Evolutionary conservation across 1,284 basidiomycete genomes (phyloP), one percentile per base, ranked within the genome.

Genomic region (Rhizoctonia solani): DNA sequence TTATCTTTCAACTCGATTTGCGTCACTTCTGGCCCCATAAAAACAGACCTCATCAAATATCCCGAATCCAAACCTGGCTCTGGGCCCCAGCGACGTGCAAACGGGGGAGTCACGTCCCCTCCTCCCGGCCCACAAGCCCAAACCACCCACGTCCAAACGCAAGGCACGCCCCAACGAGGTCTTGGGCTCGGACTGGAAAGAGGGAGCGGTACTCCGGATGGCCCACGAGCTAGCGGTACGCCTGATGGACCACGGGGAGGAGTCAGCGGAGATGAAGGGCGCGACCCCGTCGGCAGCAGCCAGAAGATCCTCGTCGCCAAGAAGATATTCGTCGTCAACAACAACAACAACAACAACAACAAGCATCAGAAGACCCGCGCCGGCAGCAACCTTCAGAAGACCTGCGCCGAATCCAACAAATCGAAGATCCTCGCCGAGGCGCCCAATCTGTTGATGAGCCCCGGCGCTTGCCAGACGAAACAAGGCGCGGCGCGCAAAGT

Each of bases 41-140:
- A 21, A 68, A 19, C 73, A 88, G 89, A 93, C 77, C 88, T 98
- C 75, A 98, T 98, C 81, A 96, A 96, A 78, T 98, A 98, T 75
- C 95, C 95, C 0, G 84, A 88, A 27, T 53, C 30, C 49, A 52
- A 53, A 21, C 37, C 49, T n/a, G 23, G 23, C 67, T 80, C 87
- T 27, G 85, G 79, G 71, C 83, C 84, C 69, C 77, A 80, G 5
- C 80, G 83, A 42, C 76, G n/a, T 70, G 77, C 5, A 78, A 75
- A 75, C 16, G 77, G 79, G 50, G 78, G 79, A 70, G 73, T 54
- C 77, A 70, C 78, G 6, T 44, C 61, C 13, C 49, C n/a, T n/a
- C n/a, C n/a, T n/a, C n/a, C n/a, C n/a, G n/a, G n/a, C n/a, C n/a
- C n/a, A n/a, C n/a, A n/a, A n/a, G n/a, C 49, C 44, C 29, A 16